Conservation (phyloP, 2,329 filamentous ascomycete genomes). For the Beauveria bassiana region DNA sequence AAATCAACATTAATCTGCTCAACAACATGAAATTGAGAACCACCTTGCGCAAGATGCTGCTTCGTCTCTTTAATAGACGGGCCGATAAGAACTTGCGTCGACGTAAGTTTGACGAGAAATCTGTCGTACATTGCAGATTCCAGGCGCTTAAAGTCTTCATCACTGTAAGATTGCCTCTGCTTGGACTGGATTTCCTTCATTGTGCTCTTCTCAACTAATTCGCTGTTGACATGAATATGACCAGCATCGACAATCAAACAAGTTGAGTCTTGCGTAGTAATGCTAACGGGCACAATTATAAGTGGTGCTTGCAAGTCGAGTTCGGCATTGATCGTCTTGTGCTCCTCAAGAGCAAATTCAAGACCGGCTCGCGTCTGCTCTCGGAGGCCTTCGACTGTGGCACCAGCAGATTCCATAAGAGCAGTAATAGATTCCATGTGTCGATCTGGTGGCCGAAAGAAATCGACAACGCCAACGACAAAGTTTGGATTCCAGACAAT, state of each 20-base stretch:
- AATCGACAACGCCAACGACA: conserved; percentile 81
- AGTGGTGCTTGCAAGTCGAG: conserved; percentile 91
- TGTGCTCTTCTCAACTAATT: conserved; percentile 86
- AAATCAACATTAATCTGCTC: conserved; percentile 98
- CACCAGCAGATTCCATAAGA: conserved; percentile 89
- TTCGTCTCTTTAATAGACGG: conserved; percentile 88
- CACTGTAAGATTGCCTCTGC: conserved; percentile 77
- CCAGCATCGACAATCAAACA: conserved; percentile 94
- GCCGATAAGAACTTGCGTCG: conserved; percentile 91
- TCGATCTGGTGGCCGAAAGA: conserved; percentile 91
- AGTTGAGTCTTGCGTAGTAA: conserved; percentile 69
- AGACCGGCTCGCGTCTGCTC: conserved; percentile 94
- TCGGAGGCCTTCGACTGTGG: conserved; percentile 87
- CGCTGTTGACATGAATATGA: conserved; percentile 88
- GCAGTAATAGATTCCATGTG: conserved; percentile 98
- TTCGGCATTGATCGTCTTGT: conserved; percentile 96
- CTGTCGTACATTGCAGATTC: conserved; percentile 97
- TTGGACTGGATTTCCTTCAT: conserved; percentile 86
- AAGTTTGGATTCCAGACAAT: conserved; percentile 97
- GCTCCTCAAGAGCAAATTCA: conserved; percentile 92
- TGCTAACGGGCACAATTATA: conserved; percentile 92
- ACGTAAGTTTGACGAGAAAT: conserved; percentile 85
- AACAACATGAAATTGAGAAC: conserved; percentile 76
- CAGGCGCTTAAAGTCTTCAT: conserved; percentile 79
- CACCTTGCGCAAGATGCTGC: conserved; percentile 63